These are phyloP conservation scores for Penicillium fuscoglaucum DNA, from an alignment of 2,329 filamentous ascomycete species.

Conservation along the genomic window DNA sequence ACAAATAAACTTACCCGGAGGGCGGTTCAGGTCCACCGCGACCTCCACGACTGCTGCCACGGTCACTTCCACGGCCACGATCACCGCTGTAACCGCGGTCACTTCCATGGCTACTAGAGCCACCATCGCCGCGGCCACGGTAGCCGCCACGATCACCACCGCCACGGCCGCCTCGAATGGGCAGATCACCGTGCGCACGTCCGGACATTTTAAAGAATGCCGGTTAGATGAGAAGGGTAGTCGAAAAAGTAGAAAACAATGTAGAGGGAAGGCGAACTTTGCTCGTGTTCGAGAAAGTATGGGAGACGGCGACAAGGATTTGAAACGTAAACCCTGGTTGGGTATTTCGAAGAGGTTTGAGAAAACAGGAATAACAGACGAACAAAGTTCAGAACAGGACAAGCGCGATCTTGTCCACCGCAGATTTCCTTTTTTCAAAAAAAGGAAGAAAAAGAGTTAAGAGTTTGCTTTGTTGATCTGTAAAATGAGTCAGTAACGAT, in stretches of 20 bases:
- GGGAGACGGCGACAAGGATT: neutral
- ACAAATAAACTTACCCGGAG: conserved; percentile 2
- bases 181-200: neutral
- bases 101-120: conserved; percentile 3
- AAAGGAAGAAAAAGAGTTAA: neutral
- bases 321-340: neutral
- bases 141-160: neutral
- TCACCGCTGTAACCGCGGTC: conserved; percentile 9
- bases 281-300: neutral
- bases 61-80: neutral
- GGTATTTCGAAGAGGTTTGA: neutral
- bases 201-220: conserved; percentile 2
- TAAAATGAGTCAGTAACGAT: neutral
- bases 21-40: neutral
- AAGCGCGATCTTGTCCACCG: conserved; percentile 1
- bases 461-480: neutral
- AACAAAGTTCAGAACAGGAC: neutral
- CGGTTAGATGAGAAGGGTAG: neutral
- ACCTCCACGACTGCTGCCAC: conserved; percentile 4
- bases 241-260: neutral
- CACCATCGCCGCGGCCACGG: neutral
- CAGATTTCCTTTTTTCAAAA: neutral
- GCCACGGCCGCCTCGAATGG: conserved; percentile 9
- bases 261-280: neutral
- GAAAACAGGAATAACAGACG: neutral